These are phyloP conservation scores for Carex pumila DNA, from an alignment of 176 grass and related monocot genomes.

Conservation along the genomic window DNA sequence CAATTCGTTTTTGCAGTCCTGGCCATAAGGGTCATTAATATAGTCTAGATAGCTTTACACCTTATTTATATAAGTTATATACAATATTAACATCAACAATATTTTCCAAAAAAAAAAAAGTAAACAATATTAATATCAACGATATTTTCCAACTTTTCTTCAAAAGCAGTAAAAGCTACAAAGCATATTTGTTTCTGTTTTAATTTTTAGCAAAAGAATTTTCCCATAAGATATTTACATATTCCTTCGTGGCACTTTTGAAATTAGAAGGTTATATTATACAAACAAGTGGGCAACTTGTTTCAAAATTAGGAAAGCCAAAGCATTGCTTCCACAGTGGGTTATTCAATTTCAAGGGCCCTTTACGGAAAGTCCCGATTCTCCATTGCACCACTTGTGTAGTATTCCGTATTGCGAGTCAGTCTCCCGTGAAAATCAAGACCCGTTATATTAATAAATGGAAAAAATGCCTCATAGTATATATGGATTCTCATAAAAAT, in stretches of 20 bases:
- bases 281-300: constrained; percentile 6
- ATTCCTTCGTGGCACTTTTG: background rate
- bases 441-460: background rate
- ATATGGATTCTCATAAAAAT: background rate
- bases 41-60: background rate
- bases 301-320: constrained; percentile 10
- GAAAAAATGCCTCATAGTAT: background rate
- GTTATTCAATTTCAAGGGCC: constrained; percentile 8
- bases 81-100: background rate
- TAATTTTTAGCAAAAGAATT: background rate
- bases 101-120: background rate
- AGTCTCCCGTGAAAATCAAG: too few species aligned
- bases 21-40: background rate
- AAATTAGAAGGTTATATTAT: background rate
- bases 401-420: background rate
- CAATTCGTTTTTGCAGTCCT: too few species aligned
- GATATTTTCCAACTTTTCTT: too few species aligned
- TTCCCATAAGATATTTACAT: constrained; percentile 4
- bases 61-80: background rate
- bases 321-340: constrained; percentile 15
- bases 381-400: background rate
- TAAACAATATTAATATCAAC: too few species aligned
- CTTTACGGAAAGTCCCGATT: background rate
- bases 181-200: background rate
- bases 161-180: too few species aligned